Evolutionary conservation across 1,284 basidiomycete genomes (phyloP), one percentile per base, ranked within the genome.

Genomic region (Meira nashicola): DNA sequence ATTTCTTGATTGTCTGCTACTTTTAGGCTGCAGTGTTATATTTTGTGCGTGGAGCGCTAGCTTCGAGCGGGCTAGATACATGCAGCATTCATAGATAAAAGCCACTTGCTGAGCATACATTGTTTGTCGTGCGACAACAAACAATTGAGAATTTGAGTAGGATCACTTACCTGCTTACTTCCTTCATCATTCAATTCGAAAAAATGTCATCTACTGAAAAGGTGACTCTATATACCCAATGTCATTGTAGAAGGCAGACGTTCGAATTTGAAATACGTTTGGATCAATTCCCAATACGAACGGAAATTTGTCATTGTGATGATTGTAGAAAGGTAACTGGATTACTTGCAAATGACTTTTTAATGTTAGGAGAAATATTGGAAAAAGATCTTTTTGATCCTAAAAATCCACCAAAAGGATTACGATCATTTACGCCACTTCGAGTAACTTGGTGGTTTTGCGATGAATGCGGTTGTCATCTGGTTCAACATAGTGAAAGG

Each of bases 371-470:
- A 8, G 28, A 33, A 33, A 3, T 33, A 33, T 21, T 48, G 12
- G 7, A 53, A 39, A 39, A 39, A 33, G 38, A 53, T 21, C 8
- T 53, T 15, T 53, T 53, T 53, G 50, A 53, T 39, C 17, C 19
- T 4, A 41, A 38, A 4, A 53, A 41, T 11, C 12, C 37, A 2
- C 50, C 50, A 8, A 28, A 37, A 14, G 37, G 50, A 38, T 41
- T 53, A 15, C 12, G 11, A 23, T 15, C 19, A 4, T 53, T 33
- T 25, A 53, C 15, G 28, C 23, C 23, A 23, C 5, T 5, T n/a
- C 2, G 50, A 23, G 50, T 53, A 2, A 39, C 12, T 25, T 53
- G 50, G 50, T 53, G 37, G 21, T 53, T 53, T 53, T 53, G 50
- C 50, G 19, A 53, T n/a, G 39, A 15, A n/a, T 53, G 50, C 37